A percentile compares a stretch with the other conserved stretches of the same genome.
phyloP scores from a whole-genome alignment of 2,329 filamentous ascomycete genomes.

The Penicillium sp. region DNA sequence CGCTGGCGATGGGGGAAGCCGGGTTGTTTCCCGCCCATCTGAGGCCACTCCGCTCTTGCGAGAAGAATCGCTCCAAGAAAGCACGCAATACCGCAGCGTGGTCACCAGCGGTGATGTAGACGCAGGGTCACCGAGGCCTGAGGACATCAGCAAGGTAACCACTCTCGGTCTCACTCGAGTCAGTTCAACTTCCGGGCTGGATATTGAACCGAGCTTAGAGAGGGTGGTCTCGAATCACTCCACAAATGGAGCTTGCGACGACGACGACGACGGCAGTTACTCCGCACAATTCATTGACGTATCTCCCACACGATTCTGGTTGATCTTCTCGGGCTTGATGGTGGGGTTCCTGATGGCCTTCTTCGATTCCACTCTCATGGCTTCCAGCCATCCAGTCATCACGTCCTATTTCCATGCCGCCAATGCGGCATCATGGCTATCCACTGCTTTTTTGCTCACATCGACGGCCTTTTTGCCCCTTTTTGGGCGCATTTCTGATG shows the following conservation, averaged over 20 bases:
- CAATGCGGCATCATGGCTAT: constrained; percentile 79
- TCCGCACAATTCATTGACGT: constrained; percentile 39
- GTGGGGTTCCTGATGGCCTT: constrained; percentile 56
- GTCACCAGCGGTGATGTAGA: constrained; percentile 5
- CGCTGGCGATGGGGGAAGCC: not conserved
- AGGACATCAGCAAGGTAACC: constrained; percentile 20
- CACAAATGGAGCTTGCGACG: constrained; percentile 6
- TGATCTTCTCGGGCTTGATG: constrained; percentile 61
- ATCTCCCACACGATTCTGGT: constrained; percentile 54
- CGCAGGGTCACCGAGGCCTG: constrained; percentile 1
- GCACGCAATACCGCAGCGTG: constrained; percentile 9
- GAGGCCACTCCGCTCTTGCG: constrained; percentile 22
- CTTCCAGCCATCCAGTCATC: constrained; percentile 75
- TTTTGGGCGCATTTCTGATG: constrained; percentile 71
- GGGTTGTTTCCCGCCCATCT: constrained; percentile 1
- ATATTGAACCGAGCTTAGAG: constrained; percentile 29
- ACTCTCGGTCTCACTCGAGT: constrained; percentile 24
- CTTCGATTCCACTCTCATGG: constrained; percentile 80
- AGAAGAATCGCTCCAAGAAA: constrained; percentile 4
- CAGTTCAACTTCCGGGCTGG: constrained; percentile 27
- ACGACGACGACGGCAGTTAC: constrained; percentile 21
- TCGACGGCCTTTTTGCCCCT: constrained; percentile 74
- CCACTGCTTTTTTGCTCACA: constrained; percentile 74
- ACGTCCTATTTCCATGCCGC: constrained; percentile 76
- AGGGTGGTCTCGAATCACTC: constrained; percentile 17